Evolutionary conservation across 495 filamentous ascomycete genomes (phyloP).

Genomic region (Daldinia caldariorum): DNA sequence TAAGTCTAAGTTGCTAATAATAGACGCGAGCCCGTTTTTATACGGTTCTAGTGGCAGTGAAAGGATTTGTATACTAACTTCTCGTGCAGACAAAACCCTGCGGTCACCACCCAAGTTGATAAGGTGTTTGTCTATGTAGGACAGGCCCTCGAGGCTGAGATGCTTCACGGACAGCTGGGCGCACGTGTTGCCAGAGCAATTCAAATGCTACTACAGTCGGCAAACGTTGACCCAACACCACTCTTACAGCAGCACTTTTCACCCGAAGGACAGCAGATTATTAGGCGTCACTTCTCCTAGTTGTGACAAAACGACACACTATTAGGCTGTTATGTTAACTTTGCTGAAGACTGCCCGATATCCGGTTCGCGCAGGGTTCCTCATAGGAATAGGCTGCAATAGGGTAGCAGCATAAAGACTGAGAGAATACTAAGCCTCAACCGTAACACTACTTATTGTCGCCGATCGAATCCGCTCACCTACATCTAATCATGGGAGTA

Average conservation of each 20-base stretch:
- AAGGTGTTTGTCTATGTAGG: conserved; percentile 85
- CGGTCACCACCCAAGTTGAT: conserved; percentile 74
- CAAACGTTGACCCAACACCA: conserved; percentile 74
- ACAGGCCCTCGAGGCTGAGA: conserved; percentile 89
- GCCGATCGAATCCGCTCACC: neutral
- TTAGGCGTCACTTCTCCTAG: conserved; percentile 75
- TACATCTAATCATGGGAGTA: neutral
- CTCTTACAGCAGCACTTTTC: conserved; percentile 71
- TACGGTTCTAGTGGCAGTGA: neutral
- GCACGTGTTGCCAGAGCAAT: conserved; percentile 75
- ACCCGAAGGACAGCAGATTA: conserved; percentile 78
- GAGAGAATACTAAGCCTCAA: conserved; percentile 10
- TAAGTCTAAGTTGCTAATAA: conserved; percentile 62
- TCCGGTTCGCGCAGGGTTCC: neutral
- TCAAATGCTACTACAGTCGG: conserved; percentile 74
- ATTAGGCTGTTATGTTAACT: conserved; percentile 1
- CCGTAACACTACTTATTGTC: conserved; percentile 18
- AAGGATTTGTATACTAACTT: conserved; percentile 17
- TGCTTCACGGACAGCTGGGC: conserved; percentile 83
- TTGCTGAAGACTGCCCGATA: neutral
- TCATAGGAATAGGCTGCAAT: conserved; percentile 13
- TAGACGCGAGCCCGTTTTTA: neutral
- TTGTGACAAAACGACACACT: neutral
- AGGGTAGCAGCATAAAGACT: conserved; percentile 16
- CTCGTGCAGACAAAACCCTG: conserved; percentile 79